phyloP scores from a whole-genome alignment of 1,284 basidiomycete species.

The Mycocalia duriaeana region DNA sequence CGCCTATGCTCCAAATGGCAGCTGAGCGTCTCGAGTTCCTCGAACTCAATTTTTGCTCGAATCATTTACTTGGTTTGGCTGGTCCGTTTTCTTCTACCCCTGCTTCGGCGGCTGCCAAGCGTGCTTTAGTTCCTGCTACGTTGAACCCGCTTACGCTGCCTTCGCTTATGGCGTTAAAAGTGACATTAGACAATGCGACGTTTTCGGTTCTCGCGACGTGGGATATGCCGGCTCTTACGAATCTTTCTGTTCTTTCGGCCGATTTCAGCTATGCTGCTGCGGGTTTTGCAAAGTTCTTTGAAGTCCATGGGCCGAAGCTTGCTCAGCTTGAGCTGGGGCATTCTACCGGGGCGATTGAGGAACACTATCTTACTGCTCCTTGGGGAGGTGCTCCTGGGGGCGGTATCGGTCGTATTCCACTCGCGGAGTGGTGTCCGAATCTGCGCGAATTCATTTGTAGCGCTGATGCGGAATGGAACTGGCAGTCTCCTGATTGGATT shows the following conservation, averaged over 20 bases:
- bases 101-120: constrained; percentile 8
- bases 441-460: constrained; percentile 64
- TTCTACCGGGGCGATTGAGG: constrained; percentile 57
- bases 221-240: constrained; percentile 54
- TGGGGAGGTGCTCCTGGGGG: neutral
- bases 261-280: constrained; percentile 61
- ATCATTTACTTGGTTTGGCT: neutral
- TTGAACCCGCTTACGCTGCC: constrained; percentile 35
- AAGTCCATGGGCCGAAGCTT: constrained; percentile 55
- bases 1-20: constrained; percentile 43
- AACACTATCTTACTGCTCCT: constrained; percentile 50
- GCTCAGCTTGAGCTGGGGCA: constrained; percentile 67
- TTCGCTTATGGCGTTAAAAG: constrained; percentile 57
- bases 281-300: constrained; percentile 63
- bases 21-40: constrained; percentile 56
- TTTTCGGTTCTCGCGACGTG: constrained; percentile 56
- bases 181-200: constrained; percentile 64
- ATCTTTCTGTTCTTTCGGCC: constrained; percentile 61
- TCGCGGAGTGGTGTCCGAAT: constrained; percentile 62
- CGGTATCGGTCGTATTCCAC: constrained; percentile 29
- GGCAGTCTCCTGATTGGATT: constrained; percentile 73
- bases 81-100: neutral
- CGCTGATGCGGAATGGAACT: constrained; percentile 75
- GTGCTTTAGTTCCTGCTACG: neutral
- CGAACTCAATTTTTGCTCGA: constrained; percentile 36